A percentile compares a stretch with the other conserved stretches of the same genome.
phyloP scores from a whole-genome alignment of 306 rosid genomes.

The Dalbergia cultrata region DNA sequence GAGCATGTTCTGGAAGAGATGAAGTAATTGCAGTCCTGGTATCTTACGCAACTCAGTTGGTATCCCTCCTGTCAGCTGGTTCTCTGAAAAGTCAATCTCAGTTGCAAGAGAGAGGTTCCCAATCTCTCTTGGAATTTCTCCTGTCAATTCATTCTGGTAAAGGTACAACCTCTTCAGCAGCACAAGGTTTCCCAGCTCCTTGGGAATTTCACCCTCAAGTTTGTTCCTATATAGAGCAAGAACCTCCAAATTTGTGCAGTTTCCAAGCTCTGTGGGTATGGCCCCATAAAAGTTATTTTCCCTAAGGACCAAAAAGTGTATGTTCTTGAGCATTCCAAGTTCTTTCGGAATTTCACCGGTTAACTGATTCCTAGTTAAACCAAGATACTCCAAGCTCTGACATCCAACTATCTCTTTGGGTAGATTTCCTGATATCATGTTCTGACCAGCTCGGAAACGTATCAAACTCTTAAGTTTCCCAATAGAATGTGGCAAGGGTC shows the following conservation, averaged over 20 bases:
- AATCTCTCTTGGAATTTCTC: constrained; percentile 80
- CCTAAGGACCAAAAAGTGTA: constrained; percentile 55
- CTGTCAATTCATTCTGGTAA: constrained; percentile 71
- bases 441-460: constrained; percentile 71
- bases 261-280: constrained; percentile 75
- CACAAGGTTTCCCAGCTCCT: constrained; percentile 67
- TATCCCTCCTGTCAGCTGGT: constrained; percentile 65
- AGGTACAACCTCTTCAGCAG: constrained; percentile 63
- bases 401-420: constrained; percentile 73
- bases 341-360: constrained; percentile 74
- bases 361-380: constrained; percentile 68
- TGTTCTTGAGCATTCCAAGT: constrained; percentile 64
- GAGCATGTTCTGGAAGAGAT: constrained; percentile 76
- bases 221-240: constrained; percentile 73
- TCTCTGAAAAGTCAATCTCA: constrained; percentile 86
- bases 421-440: constrained; percentile 70
- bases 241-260: constrained; percentile 64
- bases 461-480: constrained; percentile 65
- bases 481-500: constrained; percentile 67
- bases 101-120: constrained; percentile 73
- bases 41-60: constrained; percentile 68
- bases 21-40: constrained; percentile 59
- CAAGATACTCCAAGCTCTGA: constrained; percentile 68
- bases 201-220: constrained; percentile 69
- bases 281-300: constrained; percentile 63